Percentiles rank a stretch among this genome's conserved stretches.
Conservation (phyloP, 2,329 filamentous ascomycete genomes). For the Macrophomina tecta region DNA sequence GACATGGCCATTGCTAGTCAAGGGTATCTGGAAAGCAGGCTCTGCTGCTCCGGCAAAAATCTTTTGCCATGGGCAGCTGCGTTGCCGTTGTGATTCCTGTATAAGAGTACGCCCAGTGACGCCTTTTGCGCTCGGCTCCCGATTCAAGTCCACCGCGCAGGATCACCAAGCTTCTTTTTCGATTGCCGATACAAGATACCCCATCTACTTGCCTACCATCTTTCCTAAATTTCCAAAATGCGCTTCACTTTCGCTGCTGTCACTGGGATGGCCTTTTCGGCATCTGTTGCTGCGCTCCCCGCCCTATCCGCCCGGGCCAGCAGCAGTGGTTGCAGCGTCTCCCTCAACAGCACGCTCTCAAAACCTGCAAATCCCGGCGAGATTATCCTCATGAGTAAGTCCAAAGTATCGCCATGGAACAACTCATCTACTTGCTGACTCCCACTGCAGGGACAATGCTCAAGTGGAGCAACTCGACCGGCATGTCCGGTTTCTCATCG, state of each 20-base stretch:
- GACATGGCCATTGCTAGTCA: background rate
- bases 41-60: background rate
- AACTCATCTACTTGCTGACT: background rate
- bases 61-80: background rate
- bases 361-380: constrained; percentile 15
- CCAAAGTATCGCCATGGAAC: background rate
- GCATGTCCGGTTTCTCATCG: constrained; percentile 9
- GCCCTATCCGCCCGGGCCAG: constrained; percentile 1
- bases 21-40: background rate
- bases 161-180: background rate
- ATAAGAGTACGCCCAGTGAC: constrained; percentile 1
- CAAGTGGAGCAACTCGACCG: constrained; percentile 23
- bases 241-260: background rate
- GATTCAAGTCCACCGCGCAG: background rate
- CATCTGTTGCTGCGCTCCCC: background rate
- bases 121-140: background rate
- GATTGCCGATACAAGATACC: background rate
- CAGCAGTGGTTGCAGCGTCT: constrained; percentile 12
- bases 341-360: constrained; percentile 5
- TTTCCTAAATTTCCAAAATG: background rate
- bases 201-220: no score
- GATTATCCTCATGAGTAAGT: constrained; percentile 24
- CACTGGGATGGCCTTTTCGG: background rate
- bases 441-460: constrained; percentile 17
- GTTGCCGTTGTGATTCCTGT: background rate